Conservation (phyloP, 2,329 filamentous ascomycete species). For the Fusarium brevicatenulatum region DNA sequence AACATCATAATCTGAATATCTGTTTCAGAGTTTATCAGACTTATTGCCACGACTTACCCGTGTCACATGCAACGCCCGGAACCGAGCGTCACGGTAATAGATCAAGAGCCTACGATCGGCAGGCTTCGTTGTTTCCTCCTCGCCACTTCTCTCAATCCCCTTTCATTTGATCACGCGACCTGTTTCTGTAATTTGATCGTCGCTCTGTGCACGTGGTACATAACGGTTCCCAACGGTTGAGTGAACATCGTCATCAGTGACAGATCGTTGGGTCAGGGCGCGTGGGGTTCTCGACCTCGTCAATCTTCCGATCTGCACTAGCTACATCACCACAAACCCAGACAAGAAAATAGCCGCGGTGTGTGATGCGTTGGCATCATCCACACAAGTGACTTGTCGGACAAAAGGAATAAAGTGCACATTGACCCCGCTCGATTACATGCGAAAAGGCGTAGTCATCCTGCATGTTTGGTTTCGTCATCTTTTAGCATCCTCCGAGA, state of each 20-base stretch:
- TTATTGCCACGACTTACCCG: too few relatives aligned
- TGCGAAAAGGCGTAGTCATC: neutral
- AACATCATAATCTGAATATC: too few relatives aligned
- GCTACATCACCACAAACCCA: neutral
- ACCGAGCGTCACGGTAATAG: fast-evolving
- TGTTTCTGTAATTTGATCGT: neutral
- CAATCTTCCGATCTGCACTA: neutral
- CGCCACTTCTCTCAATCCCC: neutral
- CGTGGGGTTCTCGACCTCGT: neutral
- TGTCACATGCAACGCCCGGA: neutral
- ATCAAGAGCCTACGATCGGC: neutral
- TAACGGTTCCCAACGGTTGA: neutral
- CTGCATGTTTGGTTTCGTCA: neutral
- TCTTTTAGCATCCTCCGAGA: neutral
- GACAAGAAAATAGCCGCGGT: neutral
- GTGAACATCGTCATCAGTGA: neutral
- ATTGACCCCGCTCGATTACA: neutral
- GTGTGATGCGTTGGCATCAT: neutral
- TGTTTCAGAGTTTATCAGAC: too few relatives aligned
- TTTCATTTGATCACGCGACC: neutral
- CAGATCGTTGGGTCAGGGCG: neutral
- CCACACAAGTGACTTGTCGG: neutral
- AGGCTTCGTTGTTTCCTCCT: neutral
- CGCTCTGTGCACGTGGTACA: neutral
- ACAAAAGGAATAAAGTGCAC: neutral